Evolutionary conservation across 768 basidiomycete genomes (phyloP).

Genomic region (Podaxis sp.): DNA sequence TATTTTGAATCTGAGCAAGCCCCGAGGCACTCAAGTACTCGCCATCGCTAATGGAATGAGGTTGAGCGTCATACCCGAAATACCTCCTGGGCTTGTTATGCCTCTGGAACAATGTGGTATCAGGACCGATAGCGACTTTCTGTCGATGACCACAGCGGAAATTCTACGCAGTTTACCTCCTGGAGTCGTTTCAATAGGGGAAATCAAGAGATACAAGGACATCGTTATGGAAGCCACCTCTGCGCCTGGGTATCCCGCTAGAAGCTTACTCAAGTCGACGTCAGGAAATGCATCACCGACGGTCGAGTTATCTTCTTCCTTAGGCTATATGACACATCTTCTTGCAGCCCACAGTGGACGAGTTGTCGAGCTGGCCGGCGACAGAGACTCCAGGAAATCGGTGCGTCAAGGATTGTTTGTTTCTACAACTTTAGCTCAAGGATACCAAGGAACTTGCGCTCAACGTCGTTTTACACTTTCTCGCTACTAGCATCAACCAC

Average conservation of each 20-base stretch:
- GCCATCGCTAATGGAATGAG: constrained; percentile 28
- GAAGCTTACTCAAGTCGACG: constrained; percentile 22
- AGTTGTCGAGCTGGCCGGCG: constrained; percentile 68
- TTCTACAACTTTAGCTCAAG: neutral
- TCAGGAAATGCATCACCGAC: constrained; percentile 16
- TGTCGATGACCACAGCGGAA: constrained; percentile 42
- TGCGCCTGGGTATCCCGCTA: constrained; percentile 34
- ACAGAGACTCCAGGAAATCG: constrained; percentile 62
- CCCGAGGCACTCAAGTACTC: too few species aligned
- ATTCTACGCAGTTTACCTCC: constrained; percentile 48
- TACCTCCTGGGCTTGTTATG: constrained; percentile 41
- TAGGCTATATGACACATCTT: neutral
- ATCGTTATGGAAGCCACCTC: constrained; percentile 39
- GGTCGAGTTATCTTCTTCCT: neutral
- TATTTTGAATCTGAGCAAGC: too few species aligned
- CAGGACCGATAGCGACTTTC: constrained; percentile 51
- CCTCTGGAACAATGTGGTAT: constrained; percentile 45
- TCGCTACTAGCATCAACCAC: constrained; percentile 31
- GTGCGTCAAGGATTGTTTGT: constrained; percentile 33
- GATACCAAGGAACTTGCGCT: constrained; percentile 51
- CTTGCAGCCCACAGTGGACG: constrained; percentile 23
- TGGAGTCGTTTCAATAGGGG: constrained; percentile 42
- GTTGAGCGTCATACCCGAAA: constrained; percentile 30
- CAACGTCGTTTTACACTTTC: constrained; percentile 52
- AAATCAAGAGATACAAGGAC: constrained; percentile 38